phyloP scores from a whole-genome alignment of 1,139 yeast species.

The Scheffersomyces titani region DNA sequence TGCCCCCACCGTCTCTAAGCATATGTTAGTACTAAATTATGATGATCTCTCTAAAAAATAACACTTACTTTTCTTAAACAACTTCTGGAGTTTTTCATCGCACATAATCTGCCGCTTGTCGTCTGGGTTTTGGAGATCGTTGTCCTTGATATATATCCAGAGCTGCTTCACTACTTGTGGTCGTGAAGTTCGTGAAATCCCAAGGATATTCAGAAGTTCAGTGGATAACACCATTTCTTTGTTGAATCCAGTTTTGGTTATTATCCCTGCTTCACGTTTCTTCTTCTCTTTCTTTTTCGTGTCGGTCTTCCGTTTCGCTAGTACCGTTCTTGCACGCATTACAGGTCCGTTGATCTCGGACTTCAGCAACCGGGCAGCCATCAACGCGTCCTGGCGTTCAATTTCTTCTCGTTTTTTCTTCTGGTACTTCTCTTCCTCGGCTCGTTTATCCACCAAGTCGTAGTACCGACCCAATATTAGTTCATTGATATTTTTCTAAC shows the following conservation, averaged over 20 bases:
- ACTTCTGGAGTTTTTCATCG: slow-evolving; percentile 58
- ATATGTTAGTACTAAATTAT: slow-evolving; percentile 18
- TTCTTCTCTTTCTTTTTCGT: slow-evolving; percentile 4
- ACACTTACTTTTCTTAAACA: slow-evolving; percentile 55
- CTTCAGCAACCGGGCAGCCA: slow-evolving; percentile 51
- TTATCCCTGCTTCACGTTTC: slow-evolving; percentile 7
- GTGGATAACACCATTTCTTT: slow-evolving; percentile 48
- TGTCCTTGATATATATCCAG: slow-evolving; percentile 72
- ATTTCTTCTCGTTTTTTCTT: slow-evolving; percentile 31
- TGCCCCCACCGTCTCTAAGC: slow-evolving; percentile 52
- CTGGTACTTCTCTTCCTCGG: slow-evolving; percentile 27
- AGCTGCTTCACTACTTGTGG: slow-evolving; percentile 71
- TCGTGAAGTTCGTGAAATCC: slow-evolving; percentile 49
- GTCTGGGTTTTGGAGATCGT: slow-evolving; percentile 66
- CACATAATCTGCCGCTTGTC: slow-evolving; percentile 70
- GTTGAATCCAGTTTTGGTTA: slow-evolving; percentile 33
- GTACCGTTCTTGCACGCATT: slow-evolving; percentile 15
- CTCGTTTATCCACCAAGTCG: slow-evolving; percentile 40
- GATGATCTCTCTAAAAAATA: background rate
- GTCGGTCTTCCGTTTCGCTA: slow-evolving; percentile 5
- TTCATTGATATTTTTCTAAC: slow-evolving; percentile 57
- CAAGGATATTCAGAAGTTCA: slow-evolving; percentile 48
- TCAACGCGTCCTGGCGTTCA: slow-evolving; percentile 41
- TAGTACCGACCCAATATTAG: slow-evolving; percentile 63
- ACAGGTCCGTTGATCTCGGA: slow-evolving; percentile 25